Conservation (phyloP, 345 rosid genomes). For the Sisymbrium altissimum region DNA sequence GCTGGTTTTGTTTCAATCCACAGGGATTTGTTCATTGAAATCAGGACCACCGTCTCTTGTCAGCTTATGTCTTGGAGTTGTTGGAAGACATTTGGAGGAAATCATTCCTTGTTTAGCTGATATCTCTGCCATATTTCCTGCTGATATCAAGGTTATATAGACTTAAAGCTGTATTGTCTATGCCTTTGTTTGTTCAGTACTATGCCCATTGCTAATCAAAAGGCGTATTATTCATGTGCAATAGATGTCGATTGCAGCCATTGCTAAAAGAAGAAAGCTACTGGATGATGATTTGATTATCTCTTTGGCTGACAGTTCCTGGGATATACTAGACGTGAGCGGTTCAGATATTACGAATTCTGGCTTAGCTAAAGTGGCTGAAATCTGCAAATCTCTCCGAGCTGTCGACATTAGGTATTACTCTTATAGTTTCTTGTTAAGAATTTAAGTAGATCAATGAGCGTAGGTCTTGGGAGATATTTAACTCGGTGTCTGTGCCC, state of each 20-base stretch:
- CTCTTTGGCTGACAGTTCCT: conserved; percentile 71
- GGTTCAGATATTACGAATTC: conserved; percentile 71
- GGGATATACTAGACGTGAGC: conserved; percentile 82
- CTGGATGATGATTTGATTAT: conserved; percentile 54
- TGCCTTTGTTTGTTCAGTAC: background rate
- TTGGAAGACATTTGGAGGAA: conserved; percentile 83
- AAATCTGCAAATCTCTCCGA: conserved; percentile 57
- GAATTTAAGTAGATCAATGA: background rate
- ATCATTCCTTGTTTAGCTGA: conserved; percentile 56
- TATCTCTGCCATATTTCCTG: conserved; percentile 58
- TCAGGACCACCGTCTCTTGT: conserved; percentile 58
- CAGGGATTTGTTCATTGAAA: conserved; percentile 40
- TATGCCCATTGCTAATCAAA: background rate
- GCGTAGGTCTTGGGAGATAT: background rate
- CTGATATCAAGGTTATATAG: conserved; percentile 59
- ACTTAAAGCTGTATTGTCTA: background rate
- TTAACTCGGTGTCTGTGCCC: background rate
- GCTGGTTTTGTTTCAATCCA: background rate
- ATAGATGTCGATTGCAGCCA: conserved; percentile 65
- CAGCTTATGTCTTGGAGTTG: conserved; percentile 72
- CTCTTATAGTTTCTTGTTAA: background rate
- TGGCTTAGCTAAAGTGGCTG: conserved; percentile 57
- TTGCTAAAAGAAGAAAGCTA: conserved; percentile 79
- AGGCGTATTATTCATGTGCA: conserved; percentile 3
- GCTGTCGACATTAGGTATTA: conserved; percentile 85